Evolutionary conservation across 1,139 yeast species (phyloP), one percentile per base, ranked within the genome.

Genomic region (Kodamaea sp.): DNA sequence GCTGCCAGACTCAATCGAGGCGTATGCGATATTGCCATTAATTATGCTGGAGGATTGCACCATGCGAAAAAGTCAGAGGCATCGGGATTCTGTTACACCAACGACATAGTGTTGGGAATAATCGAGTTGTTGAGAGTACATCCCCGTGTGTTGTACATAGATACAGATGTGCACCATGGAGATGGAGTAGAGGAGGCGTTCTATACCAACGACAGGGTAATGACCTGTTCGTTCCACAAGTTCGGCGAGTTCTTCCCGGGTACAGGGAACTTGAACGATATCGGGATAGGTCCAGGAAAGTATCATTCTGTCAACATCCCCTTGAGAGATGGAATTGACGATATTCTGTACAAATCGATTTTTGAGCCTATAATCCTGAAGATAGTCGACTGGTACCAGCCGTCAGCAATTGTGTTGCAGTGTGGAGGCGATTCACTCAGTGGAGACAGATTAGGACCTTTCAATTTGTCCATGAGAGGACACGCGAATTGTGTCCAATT

Each of bases 181-280:
- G 98, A 92, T 61, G 98, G 97, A 41, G 98, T 92, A 20, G 97
- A 92, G 61, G 97, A 92, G 59, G 97, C 97, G 0, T 92, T 92
- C 53, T 92, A 90, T 61, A 81, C 96, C 10, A 89, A 96, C 8
- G 97, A 92, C 59, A 70, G 97, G 44, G 98, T 92, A 32, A 89
- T 92, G 97, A 90, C 97, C 0, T 88, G 95, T 54, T 87, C 96
- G 5, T 92, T 92, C 71, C 98, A 92, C 66, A 90, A 92, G 58
- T 92, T 88, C 57, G 97, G 97, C 24, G 96, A 89, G 60, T 89
- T 87, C 58, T 89, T 89, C 76, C 97, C 97, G 2, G 97, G 97
- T 31, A 89, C 97, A 2, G 97, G 97, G 33, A 90, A 87, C 57
- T 73, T 87, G 44, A 78, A 92, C 51, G 97, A 89, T 55, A 77